Evolutionary conservation across 495 filamentous ascomycete species (phyloP).

Genomic region (Glonium stellatum): DNA sequence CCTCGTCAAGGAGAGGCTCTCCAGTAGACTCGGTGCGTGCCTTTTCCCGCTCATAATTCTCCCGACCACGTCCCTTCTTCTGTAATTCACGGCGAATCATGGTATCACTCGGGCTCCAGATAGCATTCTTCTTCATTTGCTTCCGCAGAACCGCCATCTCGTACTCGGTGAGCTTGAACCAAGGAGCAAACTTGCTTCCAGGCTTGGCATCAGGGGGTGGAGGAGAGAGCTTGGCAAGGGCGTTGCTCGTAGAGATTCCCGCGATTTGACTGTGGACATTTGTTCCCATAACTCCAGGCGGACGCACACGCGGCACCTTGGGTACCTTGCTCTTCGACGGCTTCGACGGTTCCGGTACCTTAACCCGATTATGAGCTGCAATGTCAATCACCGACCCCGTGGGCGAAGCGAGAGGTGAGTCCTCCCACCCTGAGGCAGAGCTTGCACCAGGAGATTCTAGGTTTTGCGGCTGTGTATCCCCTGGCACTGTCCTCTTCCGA

Average conservation of each 20-base stretch:
- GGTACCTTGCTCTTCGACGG: conserved; percentile 23
- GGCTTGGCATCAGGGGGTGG: conserved; percentile 67
- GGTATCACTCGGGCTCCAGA: conserved; percentile 90
- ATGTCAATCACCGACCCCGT: conserved; percentile 15
- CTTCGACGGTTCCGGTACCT: conserved; percentile 1
- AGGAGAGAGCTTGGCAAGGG: conserved; percentile 65
- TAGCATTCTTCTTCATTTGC: conserved; percentile 97
- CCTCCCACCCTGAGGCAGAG: conserved; percentile 8
- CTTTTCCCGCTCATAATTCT: conserved; percentile 64
- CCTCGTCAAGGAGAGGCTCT: conserved; percentile 49
- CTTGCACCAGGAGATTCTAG: conserved; percentile 28
- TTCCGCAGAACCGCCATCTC: conserved; percentile 89
- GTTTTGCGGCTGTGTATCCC: not conserved
- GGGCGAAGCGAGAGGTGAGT: conserved; percentile 10
- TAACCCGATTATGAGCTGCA: conserved; percentile 2
- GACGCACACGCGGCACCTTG: conserved; percentile 41
- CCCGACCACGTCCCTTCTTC: conserved; percentile 65
- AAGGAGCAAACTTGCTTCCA: conserved; percentile 75
- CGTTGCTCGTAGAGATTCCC: conserved; percentile 73
- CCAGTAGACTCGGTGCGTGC: conserved; percentile 61
- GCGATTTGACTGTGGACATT: conserved; percentile 50
- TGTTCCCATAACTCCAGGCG: conserved; percentile 45
- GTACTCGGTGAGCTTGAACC: conserved; percentile 82
- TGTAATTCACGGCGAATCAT: conserved; percentile 91
- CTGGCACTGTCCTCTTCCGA: conserved; percentile 27